Conservation (phyloP, 2,329 filamentous ascomycete species). For the Ophiostoma australiae region DNA sequence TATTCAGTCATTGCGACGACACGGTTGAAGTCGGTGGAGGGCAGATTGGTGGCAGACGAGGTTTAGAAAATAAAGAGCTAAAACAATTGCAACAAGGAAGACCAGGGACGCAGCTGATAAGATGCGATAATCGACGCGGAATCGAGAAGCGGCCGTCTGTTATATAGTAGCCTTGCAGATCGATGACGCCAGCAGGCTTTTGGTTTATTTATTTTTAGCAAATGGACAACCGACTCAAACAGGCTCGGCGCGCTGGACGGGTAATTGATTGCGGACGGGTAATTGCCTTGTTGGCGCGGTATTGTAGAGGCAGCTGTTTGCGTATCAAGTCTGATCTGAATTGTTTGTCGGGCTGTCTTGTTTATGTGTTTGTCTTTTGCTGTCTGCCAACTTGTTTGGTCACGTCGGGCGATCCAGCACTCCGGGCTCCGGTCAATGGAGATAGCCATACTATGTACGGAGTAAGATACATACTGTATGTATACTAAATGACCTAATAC, state of each 20-base stretch:
- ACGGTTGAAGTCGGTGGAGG: neutral
- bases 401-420: neutral
- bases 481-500: neutral
- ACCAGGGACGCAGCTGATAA: neutral
- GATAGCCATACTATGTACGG: neutral
- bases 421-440: neutral
- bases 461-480: too few species aligned
- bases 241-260: neutral
- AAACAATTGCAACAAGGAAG: neutral
- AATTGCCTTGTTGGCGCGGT: neutral
- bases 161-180: neutral
- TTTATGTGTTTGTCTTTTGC: neutral
- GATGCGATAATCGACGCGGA: neutral
- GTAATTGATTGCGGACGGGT: neutral
- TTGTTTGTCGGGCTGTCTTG: neutral
- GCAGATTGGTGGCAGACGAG: neutral
- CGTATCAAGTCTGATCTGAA: neutral
- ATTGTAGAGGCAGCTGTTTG: neutral
- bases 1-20: constrained; percentile 41
- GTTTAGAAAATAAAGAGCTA: too few species aligned
- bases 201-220: constrained; percentile 1
- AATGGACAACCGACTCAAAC: neutral
- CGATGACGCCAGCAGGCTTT: constrained; percentile 7
- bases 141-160: neutral
- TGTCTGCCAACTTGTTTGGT: neutral